Base-by-base conservation (phyloP, 176 grass and related monocot genomes). In the Triticum monococcum region DNA sequence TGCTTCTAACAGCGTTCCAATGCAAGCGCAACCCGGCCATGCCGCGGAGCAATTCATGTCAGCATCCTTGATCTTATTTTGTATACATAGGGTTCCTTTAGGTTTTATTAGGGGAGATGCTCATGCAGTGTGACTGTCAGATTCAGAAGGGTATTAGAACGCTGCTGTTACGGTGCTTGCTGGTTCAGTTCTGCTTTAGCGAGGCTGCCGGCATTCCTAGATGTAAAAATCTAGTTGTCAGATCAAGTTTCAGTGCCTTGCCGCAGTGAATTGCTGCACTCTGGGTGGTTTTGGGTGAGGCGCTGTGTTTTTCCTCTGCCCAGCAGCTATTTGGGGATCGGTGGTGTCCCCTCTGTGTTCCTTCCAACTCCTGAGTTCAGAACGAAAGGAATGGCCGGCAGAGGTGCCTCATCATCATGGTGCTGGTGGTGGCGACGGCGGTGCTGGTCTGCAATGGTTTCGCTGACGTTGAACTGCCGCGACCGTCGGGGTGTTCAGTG, bases 11-110 rank as follows among this genome's bases (percentile, higher is more conserved):
- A 50, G 46, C 37, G 18, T 59, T 38, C n/a, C 62, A 25, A 82
- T 70, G n/a, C 79, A 78, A 86, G 26, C 2, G 17, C 66, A 68
- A 81, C 75, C 64, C 84, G 45, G 87, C 87, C 28, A 87, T 87
- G 85, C 46, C 18, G 25, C 74, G 33, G 67, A 71, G 72, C 65
- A 52, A 46, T 66, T 67, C 23, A 32, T 75, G 31, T 48, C 13
- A 54, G 66, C 59, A 65, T 78, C 50, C 7, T 12, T 43, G 31
- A 45, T 87, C 80, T 40, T 64, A 41, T 72, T 76, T 26, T 88
- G 52, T 88, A 91, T 65, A 59, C 56, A n/a, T 8, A 91, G 69
- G 69, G 41, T 81, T 70, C 25, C 36, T 18, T 81, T 50, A 87
- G 89, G 76, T 22, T 64, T 84, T 37, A 80, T 84, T 36, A 81